A percentile compares a stretch with the other conserved stretches of the same genome.
phyloP scores from a whole-genome alignment of 768 basidiomycete species.

The Amanita pseudoporphyria region DNA sequence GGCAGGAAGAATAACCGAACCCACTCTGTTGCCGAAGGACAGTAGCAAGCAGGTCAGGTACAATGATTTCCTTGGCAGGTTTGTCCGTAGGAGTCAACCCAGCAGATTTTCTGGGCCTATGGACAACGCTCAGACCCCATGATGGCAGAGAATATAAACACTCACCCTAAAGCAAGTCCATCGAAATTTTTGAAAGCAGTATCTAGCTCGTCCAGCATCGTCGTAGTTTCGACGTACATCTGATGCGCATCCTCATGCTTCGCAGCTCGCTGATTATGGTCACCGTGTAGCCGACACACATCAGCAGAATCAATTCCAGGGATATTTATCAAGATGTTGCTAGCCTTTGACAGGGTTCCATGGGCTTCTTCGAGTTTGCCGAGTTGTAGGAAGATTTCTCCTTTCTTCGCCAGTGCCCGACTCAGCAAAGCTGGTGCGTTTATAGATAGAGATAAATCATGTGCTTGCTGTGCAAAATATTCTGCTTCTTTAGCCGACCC shows the following conservation, averaged over 20 bases:
- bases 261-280: constrained; percentile 34
- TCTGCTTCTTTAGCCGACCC: constrained; percentile 83
- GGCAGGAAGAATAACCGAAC: constrained; percentile 15
- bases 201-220: constrained; percentile 55
- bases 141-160: constrained; percentile 7
- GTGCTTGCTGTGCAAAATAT: constrained; percentile 72
- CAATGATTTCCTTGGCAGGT: constrained; percentile 35
- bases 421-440: constrained; percentile 56
- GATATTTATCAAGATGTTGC: constrained; percentile 33
- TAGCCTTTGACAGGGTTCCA: constrained; percentile 41
- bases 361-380: constrained; percentile 49
- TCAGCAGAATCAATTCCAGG: constrained; percentile 51
- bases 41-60: constrained; percentile 50
- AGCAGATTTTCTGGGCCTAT: constrained; percentile 36
- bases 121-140: too few species aligned
- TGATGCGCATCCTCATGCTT: constrained; percentile 37
- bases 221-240: constrained; percentile 46
- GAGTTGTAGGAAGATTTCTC: constrained; percentile 61
- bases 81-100: constrained; percentile 22
- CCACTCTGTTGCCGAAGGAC: constrained; percentile 62
- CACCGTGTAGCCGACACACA: constrained; percentile 44
- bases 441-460: constrained; percentile 60
- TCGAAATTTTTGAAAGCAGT: constrained; percentile 44
- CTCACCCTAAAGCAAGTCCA: constrained; percentile 33
- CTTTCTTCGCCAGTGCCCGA: constrained; percentile 56